phyloP scores from a whole-genome alignment of 1,284 basidiomycete species.

The Bjerkandera adusta region DNA sequence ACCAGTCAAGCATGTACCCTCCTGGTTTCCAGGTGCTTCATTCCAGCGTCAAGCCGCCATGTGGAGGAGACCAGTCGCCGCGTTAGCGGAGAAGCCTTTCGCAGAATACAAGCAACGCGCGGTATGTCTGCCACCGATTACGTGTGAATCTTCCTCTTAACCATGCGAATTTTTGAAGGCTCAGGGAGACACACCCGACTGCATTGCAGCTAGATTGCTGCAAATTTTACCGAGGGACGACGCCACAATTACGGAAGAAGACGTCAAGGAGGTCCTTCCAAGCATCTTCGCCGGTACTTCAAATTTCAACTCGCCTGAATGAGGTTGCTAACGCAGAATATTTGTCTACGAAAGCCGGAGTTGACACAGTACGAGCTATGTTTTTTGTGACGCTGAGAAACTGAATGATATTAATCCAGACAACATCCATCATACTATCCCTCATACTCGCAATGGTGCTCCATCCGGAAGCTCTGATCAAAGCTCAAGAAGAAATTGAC shows the following conservation, averaged over 20 bases:
- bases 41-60: constrained; percentile 42
- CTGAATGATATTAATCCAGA: constrained; percentile 9
- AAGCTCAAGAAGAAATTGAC: constrained; percentile 33
- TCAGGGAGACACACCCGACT: no score
- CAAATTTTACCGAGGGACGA: background rate
- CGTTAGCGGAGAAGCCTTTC: constrained; percentile 8
- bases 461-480: constrained; percentile 29
- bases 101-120: constrained; percentile 16
- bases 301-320: no score
- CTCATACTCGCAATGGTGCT: constrained; percentile 30
- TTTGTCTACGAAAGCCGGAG: no score
- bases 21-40: constrained; percentile 38
- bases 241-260: constrained; percentile 1
- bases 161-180: no score
- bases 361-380: constrained; percentile 18
- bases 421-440: constrained; percentile 17
- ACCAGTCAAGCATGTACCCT: constrained; percentile 35
- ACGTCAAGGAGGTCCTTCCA: constrained; percentile 2
- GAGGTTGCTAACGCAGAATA: constrained; percentile 8
- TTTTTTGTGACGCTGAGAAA: no score
- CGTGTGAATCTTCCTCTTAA: no score
- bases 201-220: no score
- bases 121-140: background rate
- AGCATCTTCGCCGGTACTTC: constrained; percentile 13
- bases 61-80: constrained; percentile 18